phyloP scores from a whole-genome alignment of 306 rosid species.

The Dalbergia oliveri region DNA sequence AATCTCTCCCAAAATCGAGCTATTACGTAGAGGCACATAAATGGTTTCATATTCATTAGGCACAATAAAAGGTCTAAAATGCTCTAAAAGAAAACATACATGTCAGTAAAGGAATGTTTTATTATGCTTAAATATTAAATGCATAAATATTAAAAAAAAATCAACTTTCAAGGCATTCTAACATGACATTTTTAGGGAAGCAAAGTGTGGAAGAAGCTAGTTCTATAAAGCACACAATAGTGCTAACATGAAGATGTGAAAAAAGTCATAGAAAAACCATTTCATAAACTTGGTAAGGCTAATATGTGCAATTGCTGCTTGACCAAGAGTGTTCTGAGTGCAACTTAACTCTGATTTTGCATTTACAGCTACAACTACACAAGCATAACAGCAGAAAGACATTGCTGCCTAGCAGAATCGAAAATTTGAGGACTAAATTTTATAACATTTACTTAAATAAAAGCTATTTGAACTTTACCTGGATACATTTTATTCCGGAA shows the following conservation, averaged over 20 bases:
- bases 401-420: background rate
- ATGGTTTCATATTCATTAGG: background rate
- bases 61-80: background rate
- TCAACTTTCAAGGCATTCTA: too few species aligned
- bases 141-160: too few species aligned
- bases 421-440: background rate
- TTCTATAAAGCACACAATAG: background rate
- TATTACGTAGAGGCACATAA: background rate
- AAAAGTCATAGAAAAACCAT: background rate
- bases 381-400: conserved; percentile 8
- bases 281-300: background rate
- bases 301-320: background rate
- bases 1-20: background rate
- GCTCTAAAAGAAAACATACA: background rate
- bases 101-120: background rate
- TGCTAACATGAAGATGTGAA: background rate
- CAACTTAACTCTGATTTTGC: background rate
- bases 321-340: background rate
- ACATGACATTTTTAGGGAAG: too few species aligned
- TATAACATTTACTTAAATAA: conserved; percentile 24
- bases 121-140: background rate
- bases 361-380: background rate
- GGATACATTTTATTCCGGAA: conserved; percentile 97
- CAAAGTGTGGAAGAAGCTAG: background rate
- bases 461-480: conserved; percentile 60